phyloP scores from a whole-genome alignment of 202 grass and related monocot species.

The Miscanthus sacchariflorus region DNA sequence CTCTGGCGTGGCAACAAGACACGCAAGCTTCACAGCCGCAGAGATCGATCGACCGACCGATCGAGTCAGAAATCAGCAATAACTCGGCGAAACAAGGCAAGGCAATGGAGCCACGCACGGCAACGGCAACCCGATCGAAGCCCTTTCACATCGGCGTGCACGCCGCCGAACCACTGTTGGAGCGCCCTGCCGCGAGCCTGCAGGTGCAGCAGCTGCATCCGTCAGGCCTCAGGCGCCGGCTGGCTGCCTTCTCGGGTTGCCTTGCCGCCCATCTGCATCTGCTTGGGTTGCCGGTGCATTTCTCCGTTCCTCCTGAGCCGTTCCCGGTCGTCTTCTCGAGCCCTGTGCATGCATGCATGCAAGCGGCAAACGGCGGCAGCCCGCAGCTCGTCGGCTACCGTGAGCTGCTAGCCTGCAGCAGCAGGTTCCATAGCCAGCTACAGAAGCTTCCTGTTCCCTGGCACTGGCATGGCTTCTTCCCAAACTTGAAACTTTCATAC shows the following conservation, averaged over 20 bases:
- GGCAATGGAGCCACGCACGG: not conserved
- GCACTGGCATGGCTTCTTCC: not conserved
- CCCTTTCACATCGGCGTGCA: constrained; percentile 46
- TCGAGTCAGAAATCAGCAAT: constrained; percentile 7
- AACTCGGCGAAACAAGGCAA: not conserved
- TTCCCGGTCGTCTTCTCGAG: constrained; percentile 40
- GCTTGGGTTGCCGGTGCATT: constrained; percentile 20
- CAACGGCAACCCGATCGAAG: not conserved
- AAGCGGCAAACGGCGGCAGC: not conserved
- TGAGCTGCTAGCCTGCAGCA: not conserved
- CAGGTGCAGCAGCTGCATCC: not conserved
- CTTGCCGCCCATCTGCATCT: constrained; percentile 3
- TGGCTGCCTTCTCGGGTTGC: constrained; percentile 47
- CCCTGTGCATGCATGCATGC: constrained; percentile 30
- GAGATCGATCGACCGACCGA: not conserved
- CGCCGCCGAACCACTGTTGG: constrained; percentile 24
- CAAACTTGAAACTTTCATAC: no score
- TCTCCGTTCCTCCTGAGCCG: constrained; percentile 29
- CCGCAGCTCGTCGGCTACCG: not conserved
- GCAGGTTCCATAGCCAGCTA: not conserved
- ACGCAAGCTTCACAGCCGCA: not conserved
- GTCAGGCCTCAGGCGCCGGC: not conserved
- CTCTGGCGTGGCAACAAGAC: not conserved
- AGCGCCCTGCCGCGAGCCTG: not conserved
- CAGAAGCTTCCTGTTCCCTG: constrained; percentile 21